Conservation (phyloP, 257 asterid species). For the Rehmannia glutinosa region DNA sequence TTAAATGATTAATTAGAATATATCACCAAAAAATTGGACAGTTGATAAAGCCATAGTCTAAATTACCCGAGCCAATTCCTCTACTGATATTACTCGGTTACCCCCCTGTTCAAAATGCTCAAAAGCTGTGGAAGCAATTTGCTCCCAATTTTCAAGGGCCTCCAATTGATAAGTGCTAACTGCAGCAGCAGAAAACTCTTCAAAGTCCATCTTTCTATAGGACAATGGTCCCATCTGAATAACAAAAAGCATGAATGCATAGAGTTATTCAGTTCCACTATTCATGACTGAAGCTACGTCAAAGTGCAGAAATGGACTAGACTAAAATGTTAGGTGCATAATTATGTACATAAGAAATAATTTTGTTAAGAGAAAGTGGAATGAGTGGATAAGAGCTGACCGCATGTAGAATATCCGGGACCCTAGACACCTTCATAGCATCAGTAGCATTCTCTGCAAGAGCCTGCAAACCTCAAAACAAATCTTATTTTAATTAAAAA, state of each 20-base stretch:
- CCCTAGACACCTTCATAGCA: slow-evolving; percentile 88
- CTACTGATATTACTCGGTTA: slow-evolving; percentile 70
- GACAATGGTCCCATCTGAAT: slow-evolving; percentile 72
- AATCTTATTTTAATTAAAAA: neutral
- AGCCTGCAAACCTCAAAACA: slow-evolving; percentile 44
- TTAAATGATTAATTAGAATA: neutral
- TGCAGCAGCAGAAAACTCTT: slow-evolving; percentile 91
- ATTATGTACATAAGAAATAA: neutral
- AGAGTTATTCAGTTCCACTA: neutral
- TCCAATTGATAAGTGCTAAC: slow-evolving; percentile 84
- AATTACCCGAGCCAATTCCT: slow-evolving; percentile 80
- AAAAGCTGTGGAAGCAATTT: slow-evolving; percentile 63
- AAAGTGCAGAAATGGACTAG: neutral
- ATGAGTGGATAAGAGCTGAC: slow-evolving; percentile 36
- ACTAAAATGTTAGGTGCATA: too few species aligned
- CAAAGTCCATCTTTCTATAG: slow-evolving; percentile 69
- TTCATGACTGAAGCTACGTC: too few species aligned
- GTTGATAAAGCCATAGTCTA: neutral
- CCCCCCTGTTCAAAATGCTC: slow-evolving; percentile 81
- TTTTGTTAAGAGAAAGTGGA: neutral
- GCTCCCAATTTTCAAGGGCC: slow-evolving; percentile 84
- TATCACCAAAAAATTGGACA: neutral
- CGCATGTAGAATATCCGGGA: slow-evolving; percentile 73
- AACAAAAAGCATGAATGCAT: neutral
- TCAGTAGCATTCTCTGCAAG: slow-evolving; percentile 78